phyloP scores from a whole-genome alignment of 1,284 basidiomycete species.

The Cryptococcus sp. region DNA sequence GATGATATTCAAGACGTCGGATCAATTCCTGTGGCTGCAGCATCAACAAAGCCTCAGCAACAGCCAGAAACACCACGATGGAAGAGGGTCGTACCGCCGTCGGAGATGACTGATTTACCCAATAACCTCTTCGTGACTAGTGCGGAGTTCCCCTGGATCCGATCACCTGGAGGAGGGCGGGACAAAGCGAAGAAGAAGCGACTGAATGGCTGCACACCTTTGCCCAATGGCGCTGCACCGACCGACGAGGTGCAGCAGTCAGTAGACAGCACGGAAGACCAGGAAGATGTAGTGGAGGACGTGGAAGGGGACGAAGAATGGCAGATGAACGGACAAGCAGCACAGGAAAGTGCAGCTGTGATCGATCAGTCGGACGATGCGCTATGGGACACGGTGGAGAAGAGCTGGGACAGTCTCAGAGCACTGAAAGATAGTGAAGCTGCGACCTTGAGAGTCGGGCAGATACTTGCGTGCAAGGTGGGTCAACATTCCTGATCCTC shows the following conservation, averaged over 20 bases:
- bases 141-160: constrained; percentile 21
- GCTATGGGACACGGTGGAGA: constrained; percentile 19
- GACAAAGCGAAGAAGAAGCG: neutral
- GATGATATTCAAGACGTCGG: neutral
- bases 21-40: neutral
- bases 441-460: constrained; percentile 7
- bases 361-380: constrained; percentile 4
- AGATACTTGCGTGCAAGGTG: constrained; percentile 39
- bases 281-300: neutral
- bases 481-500: constrained; percentile 9
- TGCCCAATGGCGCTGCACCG: no score
- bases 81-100: constrained; percentile 29
- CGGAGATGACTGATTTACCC: constrained; percentile 32
- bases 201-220: no score
- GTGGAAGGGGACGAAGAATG: neutral
- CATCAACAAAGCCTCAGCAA: neutral
- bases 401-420: constrained; percentile 13
- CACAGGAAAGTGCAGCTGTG: constrained; percentile 4
- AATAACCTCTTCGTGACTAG: constrained; percentile 45
- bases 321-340: neutral
- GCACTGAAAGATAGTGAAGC: neutral
- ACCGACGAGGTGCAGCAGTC: no score
- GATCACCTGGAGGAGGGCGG: constrained; percentile 4
- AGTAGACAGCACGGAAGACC: no score
- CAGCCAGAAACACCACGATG: constrained; percentile 1